Evolutionary conservation across 2,329 filamentous ascomycete genomes (phyloP).

Genomic region (Xylaria sp.): DNA sequence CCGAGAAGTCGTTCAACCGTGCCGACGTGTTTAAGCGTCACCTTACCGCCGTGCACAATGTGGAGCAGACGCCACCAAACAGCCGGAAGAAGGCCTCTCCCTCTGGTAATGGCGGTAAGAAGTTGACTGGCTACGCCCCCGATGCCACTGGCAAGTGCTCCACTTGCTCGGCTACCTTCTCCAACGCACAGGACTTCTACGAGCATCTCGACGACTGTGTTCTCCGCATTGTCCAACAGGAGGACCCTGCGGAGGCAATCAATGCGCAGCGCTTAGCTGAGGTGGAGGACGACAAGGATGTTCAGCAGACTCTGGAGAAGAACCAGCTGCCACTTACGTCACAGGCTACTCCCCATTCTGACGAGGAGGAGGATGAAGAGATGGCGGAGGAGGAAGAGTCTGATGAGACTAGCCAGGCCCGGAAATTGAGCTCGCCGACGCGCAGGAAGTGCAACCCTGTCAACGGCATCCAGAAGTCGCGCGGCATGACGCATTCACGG

Average conservation of each 20-base stretch:
- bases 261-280: slow-evolving; percentile 62
- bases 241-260: slow-evolving; percentile 63
- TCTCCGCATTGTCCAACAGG: slow-evolving; percentile 64
- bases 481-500: slow-evolving; percentile 72
- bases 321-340: slow-evolving; percentile 51
- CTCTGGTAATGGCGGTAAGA: slow-evolving; percentile 48
- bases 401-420: slow-evolving; percentile 51
- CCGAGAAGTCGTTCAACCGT: slow-evolving; percentile 92
- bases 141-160: slow-evolving; percentile 92
- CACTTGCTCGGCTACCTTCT: slow-evolving; percentile 85
- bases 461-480: slow-evolving; percentile 59
- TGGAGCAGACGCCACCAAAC: slow-evolving; percentile 91
- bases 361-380: slow-evolving; percentile 53
- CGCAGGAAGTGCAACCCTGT: slow-evolving; percentile 54
- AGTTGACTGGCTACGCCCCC: slow-evolving; percentile 63
- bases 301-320: slow-evolving; percentile 58
- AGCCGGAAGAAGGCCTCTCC: slow-evolving; percentile 59
- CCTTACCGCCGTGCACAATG: slow-evolving; percentile 84
- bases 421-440: slow-evolving; percentile 47
- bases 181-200: slow-evolving; percentile 94
- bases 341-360: slow-evolving; percentile 32
- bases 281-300: slow-evolving; percentile 58
- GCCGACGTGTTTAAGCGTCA: slow-evolving; percentile 97
- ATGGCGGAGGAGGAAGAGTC: slow-evolving; percentile 55
- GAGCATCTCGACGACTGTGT: slow-evolving; percentile 85